Evolutionary conservation across 352 stramenopile genomes (phyloP).

Genomic region (Lagenidium sp.): DNA sequence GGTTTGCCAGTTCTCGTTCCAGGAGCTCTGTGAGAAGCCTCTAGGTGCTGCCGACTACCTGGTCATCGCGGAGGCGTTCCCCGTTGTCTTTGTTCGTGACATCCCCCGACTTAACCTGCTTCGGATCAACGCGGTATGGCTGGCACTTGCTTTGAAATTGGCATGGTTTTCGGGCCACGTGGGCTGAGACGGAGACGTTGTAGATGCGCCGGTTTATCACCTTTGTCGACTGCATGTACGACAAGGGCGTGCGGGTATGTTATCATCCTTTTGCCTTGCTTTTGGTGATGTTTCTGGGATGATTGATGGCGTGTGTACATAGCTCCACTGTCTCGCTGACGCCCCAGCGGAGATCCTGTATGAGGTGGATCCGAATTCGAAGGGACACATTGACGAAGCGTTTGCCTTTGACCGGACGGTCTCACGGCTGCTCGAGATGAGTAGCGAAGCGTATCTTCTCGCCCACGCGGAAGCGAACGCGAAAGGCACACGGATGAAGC

Average conservation of each 20-base stretch:
- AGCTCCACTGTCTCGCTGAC: constrained; percentile 71
- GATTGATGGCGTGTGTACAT: background rate
- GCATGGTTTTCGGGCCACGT: no score
- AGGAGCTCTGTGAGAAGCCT: constrained; percentile 92
- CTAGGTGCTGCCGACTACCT: constrained; percentile 93
- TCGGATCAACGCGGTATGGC: constrained; percentile 78
- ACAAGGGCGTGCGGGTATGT: constrained; percentile 71
- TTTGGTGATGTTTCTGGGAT: background rate
- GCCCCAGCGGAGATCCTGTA: constrained; percentile 54
- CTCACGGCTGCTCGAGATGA: constrained; percentile 85
- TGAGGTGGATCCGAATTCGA: constrained; percentile 38
- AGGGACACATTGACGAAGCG: constrained; percentile 64
- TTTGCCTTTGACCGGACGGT: constrained; percentile 84
- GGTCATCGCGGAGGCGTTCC: constrained; percentile 82
- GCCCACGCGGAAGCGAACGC: constrained; percentile 31
- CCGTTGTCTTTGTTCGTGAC: constrained; percentile 88
- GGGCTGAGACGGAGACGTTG: no score
- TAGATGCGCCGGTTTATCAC: constrained; percentile 95
- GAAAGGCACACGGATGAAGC: background rate
- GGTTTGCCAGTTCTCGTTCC: constrained; percentile 91
- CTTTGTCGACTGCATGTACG: constrained; percentile 98
- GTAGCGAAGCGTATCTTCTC: constrained; percentile 58
- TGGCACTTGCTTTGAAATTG: no score
- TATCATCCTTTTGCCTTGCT: background rate
- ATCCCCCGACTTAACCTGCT: constrained; percentile 86